phyloP scores from a whole-genome alignment of 768 basidiomycete species.

The Hygrocybe punicea region DNA sequence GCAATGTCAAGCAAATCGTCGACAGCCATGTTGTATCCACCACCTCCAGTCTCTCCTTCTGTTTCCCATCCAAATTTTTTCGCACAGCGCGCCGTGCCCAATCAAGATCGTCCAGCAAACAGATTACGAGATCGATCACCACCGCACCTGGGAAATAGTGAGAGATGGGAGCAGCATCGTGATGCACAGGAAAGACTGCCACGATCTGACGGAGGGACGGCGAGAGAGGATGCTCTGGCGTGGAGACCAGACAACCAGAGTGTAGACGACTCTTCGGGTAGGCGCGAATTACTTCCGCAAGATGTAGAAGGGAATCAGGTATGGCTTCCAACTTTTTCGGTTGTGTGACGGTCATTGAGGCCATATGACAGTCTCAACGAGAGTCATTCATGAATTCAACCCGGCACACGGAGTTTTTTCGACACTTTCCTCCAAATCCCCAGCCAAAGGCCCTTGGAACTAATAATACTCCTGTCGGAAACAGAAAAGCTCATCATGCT shows the following conservation, averaged over 20 bases:
- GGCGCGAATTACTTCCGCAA: background rate
- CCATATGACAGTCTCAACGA: background rate
- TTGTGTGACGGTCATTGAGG: background rate
- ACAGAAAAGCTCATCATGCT: conserved; percentile 17
- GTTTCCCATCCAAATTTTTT: background rate
- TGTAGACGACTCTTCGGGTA: background rate
- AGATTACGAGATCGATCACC: conserved; percentile 11
- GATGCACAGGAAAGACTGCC: background rate
- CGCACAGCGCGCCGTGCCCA: background rate
- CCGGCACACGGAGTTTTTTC: conserved; percentile 22
- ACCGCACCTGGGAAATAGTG: background rate
- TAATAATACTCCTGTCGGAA: conserved; percentile 40
- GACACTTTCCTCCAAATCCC: conserved; percentile 3
- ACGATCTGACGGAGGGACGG: background rate
- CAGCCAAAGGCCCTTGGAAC: conserved; percentile 31
- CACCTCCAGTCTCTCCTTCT: conserved; percentile 7
- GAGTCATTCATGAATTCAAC: background rate
- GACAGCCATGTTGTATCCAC: background rate
- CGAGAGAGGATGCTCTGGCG: background rate
- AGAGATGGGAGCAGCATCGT: conserved; percentile 3
- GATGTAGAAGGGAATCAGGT: conserved; percentile 6
- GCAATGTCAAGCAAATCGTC: conserved; percentile 26
- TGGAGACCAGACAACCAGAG: conserved; percentile 4
- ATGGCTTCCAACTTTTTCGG: background rate
- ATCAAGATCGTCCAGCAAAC: background rate